A percentile compares a stretch with the other conserved stretches of the same genome.
These are phyloP conservation scores for Penicillium sp. DNA, from an alignment of 2,329 filamentous ascomycete genomes.

Conservation along the genomic window DNA sequence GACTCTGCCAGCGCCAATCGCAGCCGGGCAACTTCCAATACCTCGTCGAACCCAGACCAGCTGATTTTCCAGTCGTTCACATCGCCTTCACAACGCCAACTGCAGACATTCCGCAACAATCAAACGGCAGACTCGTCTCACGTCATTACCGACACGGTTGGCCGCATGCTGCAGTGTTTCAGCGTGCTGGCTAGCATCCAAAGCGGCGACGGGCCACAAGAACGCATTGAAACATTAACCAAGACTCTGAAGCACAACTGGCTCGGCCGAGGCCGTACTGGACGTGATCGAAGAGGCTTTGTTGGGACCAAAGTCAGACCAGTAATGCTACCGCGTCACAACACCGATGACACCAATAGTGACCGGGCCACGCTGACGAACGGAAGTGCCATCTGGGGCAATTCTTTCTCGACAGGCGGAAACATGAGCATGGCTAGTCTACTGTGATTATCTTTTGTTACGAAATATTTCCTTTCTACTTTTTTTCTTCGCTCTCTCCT, in stretches of 20 bases:
- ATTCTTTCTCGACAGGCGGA: background rate
- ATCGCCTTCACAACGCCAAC: slow-evolving; percentile 33
- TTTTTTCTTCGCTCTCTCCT: background rate
- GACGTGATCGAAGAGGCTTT: slow-evolving; percentile 82
- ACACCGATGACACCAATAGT: slow-evolving; percentile 21
- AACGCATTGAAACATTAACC: slow-evolving; percentile 76
- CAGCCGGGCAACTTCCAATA: slow-evolving; percentile 81
- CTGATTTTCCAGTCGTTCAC: slow-evolving; percentile 41
- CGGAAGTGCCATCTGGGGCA: slow-evolving; percentile 3
- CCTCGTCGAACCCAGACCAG: slow-evolving; percentile 53
- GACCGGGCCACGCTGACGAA: slow-evolving; percentile 13
- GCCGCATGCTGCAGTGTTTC: slow-evolving; percentile 92
- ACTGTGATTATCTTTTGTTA: background rate
- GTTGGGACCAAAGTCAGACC: slow-evolving; percentile 62
- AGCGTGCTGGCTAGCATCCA: slow-evolving; percentile 79
- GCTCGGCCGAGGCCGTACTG: slow-evolving; percentile 85
- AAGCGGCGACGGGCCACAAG: slow-evolving; percentile 67
- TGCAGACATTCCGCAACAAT: slow-evolving; percentile 30
- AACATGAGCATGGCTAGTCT: slow-evolving; percentile 9
- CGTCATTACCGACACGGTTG: slow-evolving; percentile 92
- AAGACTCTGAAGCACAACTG: slow-evolving; percentile 93
- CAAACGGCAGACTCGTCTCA: slow-evolving; percentile 45
- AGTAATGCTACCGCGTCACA: slow-evolving; percentile 9
- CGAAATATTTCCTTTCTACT: background rate
- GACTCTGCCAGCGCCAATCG: slow-evolving; percentile 55